Percentiles rank a stretch among this genome's conserved stretches.
Evolutionary conservation across 2,329 filamentous ascomycete species (phyloP).

Genomic region (Penicillium sp.): DNA sequence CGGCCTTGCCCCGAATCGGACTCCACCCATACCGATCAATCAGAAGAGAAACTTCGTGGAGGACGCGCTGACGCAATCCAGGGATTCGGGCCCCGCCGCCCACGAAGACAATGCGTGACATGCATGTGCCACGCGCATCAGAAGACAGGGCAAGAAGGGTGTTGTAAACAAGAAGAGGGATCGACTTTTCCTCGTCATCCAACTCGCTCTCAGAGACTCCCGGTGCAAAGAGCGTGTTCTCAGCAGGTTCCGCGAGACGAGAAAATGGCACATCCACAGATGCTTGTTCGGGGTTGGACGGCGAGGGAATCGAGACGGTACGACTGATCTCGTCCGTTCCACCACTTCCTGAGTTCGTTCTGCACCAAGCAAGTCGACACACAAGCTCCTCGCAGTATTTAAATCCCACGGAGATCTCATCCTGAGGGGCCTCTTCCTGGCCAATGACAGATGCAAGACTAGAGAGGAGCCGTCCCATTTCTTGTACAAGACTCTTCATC

Average conservation of each 20-base stretch:
- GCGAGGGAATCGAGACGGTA: conserved; percentile 48
- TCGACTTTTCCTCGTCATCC: conserved; percentile 81
- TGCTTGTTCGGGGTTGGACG: conserved; percentile 38
- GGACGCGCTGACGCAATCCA: conserved; percentile 72
- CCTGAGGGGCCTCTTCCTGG: conserved; percentile 33
- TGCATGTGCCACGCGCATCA: conserved; percentile 79
- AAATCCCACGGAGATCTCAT: conserved; percentile 57
- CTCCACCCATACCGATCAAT: conserved; percentile 73
- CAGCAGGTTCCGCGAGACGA: conserved; percentile 69
- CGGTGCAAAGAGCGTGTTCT: conserved; percentile 68
- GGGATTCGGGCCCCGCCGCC: conserved; percentile 77
- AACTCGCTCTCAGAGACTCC: conserved; percentile 56
- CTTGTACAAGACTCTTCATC: conserved; percentile 67
- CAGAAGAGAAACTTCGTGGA: conserved; percentile 69
- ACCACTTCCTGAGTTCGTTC: conserved; percentile 19
- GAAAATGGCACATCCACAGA: conserved; percentile 65
- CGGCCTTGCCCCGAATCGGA: conserved; percentile 66
- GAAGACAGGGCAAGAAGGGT: conserved; percentile 71
- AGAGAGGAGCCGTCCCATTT: conserved; percentile 55
- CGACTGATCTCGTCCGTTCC: conserved; percentile 20
- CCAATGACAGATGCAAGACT: conserved; percentile 18
- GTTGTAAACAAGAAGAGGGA: conserved; percentile 74
- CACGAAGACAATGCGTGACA: conserved; percentile 82
- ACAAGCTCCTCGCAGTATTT: conserved; percentile 79
- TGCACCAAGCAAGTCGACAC: conserved; percentile 75